Evolutionary conservation across 2,329 filamentous ascomycete species (phyloP).

Genomic region (Trichoderma hamatum): DNA sequence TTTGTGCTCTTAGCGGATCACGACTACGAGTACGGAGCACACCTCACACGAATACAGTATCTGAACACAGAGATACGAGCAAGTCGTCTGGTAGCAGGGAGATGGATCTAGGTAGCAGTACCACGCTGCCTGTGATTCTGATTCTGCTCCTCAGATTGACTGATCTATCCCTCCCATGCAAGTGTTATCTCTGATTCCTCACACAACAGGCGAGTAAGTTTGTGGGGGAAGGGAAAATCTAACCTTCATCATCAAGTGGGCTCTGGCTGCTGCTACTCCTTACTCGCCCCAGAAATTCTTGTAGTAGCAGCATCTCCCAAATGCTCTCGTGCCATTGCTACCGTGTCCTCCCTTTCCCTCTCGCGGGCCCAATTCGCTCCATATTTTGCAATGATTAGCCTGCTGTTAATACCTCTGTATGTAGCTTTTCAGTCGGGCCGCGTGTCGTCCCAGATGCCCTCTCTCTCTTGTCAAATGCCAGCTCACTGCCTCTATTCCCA

Average conservation of each 20-base stretch:
- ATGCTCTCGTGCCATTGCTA: background rate
- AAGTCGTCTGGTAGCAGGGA: background rate
- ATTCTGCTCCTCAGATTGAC: background rate
- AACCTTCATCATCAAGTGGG: background rate
- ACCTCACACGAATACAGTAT: background rate
- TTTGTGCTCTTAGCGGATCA: background rate
- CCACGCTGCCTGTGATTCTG: background rate
- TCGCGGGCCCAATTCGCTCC: background rate
- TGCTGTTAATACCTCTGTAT: background rate
- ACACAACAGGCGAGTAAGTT: background rate
- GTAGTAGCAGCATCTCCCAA: background rate
- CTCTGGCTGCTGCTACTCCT: background rate
- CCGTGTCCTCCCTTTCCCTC: background rate
- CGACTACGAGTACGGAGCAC: constrained; percentile 26
- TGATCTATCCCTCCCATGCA: background rate
- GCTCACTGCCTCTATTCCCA: constrained; percentile 1
- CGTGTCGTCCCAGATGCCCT: background rate
- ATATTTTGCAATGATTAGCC: background rate
- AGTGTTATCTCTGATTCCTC: background rate
- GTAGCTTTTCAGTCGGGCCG: background rate
- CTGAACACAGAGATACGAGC: background rate
- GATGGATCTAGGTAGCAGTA: background rate
- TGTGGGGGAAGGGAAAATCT: background rate
- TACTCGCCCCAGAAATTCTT: background rate
- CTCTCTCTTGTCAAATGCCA: background rate